Percentiles rank a stretch among this genome's conserved stretches.
phyloP scores from a whole-genome alignment of 2,329 filamentous ascomycete genomes.

The Verticillium albo-atrum region DNA sequence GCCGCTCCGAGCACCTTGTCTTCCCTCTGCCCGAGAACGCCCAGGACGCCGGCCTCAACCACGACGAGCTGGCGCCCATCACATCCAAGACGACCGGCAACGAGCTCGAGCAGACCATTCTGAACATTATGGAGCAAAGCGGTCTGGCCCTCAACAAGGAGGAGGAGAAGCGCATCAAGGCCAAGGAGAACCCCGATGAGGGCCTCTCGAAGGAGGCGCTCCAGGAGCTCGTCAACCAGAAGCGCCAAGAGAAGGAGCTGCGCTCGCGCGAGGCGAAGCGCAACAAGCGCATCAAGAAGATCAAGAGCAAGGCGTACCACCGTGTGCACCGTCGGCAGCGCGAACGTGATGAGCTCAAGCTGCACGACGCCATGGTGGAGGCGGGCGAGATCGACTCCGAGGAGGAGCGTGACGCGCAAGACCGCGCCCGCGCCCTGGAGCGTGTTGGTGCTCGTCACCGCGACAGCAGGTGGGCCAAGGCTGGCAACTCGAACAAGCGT shows the following conservation, averaged over 20 bases:
- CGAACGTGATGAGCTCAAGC: constrained; percentile 48
- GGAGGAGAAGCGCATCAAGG: constrained; percentile 38
- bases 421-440: constrained; percentile 75
- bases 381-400: constrained; percentile 60
- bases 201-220: constrained; percentile 69
- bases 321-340: constrained; percentile 80
- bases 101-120: constrained; percentile 80
- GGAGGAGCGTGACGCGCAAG: constrained; percentile 58
- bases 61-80: constrained; percentile 61
- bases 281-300: constrained; percentile 93
- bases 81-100: constrained; percentile 59
- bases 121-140: constrained; percentile 85
- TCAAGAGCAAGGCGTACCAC: constrained; percentile 95
- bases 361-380: constrained; percentile 47
- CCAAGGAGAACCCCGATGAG: constrained; percentile 60
- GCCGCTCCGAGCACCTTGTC: constrained; percentile 81
- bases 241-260: constrained; percentile 77
- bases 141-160: constrained; percentile 57
- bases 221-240: constrained; percentile 65
- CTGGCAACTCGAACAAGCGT: constrained; percentile 71
- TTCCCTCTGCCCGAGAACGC: constrained; percentile 80
- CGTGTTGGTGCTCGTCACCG: constrained; percentile 81
- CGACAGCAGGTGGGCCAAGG: constrained; percentile 91
- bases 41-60: constrained; percentile 54
- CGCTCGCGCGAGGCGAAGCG: constrained; percentile 85